These are phyloP conservation scores for Paramecium octaurelia DNA, from an alignment of 73 alveolate genomes.

Conservation along the genomic window DNA sequence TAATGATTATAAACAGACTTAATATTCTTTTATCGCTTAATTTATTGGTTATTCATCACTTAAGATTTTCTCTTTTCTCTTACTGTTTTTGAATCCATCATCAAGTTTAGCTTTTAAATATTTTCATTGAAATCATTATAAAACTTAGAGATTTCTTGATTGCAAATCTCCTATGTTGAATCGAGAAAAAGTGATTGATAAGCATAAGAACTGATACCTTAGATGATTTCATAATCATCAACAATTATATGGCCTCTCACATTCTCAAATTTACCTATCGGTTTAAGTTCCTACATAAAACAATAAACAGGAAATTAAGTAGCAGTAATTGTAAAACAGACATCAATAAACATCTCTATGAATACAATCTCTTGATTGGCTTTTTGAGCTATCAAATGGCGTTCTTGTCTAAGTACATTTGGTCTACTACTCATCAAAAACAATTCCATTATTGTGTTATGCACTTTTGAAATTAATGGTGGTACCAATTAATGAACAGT, in stretches of 20 bases:
- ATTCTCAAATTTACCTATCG: background rate
- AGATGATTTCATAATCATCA: background rate
- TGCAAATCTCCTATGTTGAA: background rate
- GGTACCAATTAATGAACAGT: background rate
- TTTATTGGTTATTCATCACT: background rate
- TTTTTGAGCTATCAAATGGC: background rate
- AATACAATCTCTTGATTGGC: background rate
- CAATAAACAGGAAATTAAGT: constrained; percentile 37
- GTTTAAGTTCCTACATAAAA: background rate
- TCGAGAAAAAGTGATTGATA: background rate
- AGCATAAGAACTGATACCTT: background rate
- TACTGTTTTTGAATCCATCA: background rate
- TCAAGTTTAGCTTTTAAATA: background rate
- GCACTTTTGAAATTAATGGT: background rate
- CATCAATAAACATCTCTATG: background rate
- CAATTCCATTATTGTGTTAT: background rate
- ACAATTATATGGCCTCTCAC: background rate
- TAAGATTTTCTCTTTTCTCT: background rate
- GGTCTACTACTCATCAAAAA: constrained; percentile 36
- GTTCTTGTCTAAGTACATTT: background rate
- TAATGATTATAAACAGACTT: background rate
- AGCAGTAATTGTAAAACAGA: background rate
- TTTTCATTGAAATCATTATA: background rate
- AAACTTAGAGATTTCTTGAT: background rate
- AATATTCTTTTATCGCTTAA: background rate